phyloP scores from a whole-genome alignment of 2,329 filamentous ascomycete species.

The Fusarium sacchari region DNA sequence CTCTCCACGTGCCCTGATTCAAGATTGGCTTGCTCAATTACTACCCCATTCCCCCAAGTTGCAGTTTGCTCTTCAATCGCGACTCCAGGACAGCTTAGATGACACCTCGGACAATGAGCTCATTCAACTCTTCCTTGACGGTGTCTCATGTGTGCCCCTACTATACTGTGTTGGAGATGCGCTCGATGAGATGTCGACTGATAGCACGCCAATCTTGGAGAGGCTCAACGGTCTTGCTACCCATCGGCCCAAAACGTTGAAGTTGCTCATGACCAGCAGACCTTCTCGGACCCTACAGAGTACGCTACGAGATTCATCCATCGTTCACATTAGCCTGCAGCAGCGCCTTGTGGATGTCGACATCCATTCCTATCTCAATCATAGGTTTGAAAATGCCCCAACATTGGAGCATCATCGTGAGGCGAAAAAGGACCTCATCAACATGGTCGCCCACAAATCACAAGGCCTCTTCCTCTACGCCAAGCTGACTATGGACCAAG shows the following conservation, averaged over 20 bases:
- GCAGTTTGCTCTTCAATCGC: constrained; percentile 32
- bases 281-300: constrained; percentile 35
- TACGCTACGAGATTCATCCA: constrained; percentile 30
- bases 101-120: constrained; percentile 38
- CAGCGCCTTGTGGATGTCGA: constrained; percentile 34
- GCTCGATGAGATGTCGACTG: constrained; percentile 37
- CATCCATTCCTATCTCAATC: constrained; percentile 25
- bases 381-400: constrained; percentile 22
- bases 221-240: constrained; percentile 34
- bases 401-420: not conserved
- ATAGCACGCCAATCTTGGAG: constrained; percentile 29
- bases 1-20: constrained; percentile 32
- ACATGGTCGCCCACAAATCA: constrained; percentile 27
- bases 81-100: constrained; percentile 9
- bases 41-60: constrained; percentile 32
- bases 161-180: constrained; percentile 39
- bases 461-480: constrained; percentile 38
- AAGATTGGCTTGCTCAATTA: constrained; percentile 40
- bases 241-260: constrained; percentile 26
- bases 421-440: constrained; percentile 22
- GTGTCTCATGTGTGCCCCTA: constrained; percentile 21
- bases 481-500: constrained; percentile 39
- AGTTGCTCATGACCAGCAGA: constrained; percentile 38
- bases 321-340: constrained; percentile 38
- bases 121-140: constrained; percentile 33